phyloP scores from a whole-genome alignment of 306 rosid species.

The Sesbania bispinosa region DNA sequence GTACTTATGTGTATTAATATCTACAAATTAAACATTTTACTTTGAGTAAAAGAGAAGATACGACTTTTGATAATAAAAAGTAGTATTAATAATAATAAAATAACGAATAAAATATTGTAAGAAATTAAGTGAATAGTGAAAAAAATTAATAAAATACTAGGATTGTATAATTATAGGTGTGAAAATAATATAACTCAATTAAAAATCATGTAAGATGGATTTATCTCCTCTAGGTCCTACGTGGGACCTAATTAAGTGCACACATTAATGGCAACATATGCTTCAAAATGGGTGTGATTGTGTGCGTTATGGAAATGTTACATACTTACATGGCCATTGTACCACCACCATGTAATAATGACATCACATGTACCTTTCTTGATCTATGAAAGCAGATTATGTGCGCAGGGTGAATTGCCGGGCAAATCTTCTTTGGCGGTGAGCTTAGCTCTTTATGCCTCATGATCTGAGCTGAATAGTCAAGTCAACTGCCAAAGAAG shows the following conservation, averaged over 20 bases:
- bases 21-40: too few relatives aligned
- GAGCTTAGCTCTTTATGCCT: not conserved
- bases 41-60: too few relatives aligned
- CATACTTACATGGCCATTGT: not conserved
- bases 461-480: not conserved
- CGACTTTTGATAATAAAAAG: too few relatives aligned
- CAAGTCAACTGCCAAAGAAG: slow-evolving; percentile 49
- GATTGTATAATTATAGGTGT: too few relatives aligned
- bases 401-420: slow-evolving; percentile 47
- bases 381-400: too few relatives aligned
- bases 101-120: too few relatives aligned
- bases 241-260: too few relatives aligned
- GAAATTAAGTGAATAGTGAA: too few relatives aligned
- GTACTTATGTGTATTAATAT: too few relatives aligned
- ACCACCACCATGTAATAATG: not conserved
- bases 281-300: not conserved
- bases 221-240: too few relatives aligned
- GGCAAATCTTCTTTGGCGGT: slow-evolving; percentile 85
- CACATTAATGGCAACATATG: not conserved
- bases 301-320: not conserved
- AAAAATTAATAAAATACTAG: too few relatives aligned
- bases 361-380: not conserved
- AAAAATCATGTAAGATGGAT: not conserved
- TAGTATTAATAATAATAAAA: too few relatives aligned
- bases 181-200: not conserved